These are phyloP conservation scores for Aphanomyces cochlioides DNA, from an alignment of 352 stramenopile species.

Conservation along the genomic window DNA sequence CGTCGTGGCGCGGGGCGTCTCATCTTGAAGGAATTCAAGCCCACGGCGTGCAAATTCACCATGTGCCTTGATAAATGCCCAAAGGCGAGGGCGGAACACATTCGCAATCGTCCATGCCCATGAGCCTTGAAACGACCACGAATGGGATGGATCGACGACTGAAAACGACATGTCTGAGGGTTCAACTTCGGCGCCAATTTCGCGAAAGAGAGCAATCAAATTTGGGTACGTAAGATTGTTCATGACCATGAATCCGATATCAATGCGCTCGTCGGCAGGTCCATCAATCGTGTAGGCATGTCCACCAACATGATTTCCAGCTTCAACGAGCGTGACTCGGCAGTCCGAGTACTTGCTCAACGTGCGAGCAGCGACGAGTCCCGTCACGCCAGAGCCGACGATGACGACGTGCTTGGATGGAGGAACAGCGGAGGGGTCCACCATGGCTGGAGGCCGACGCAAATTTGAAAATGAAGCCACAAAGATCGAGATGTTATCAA, in stretches of 20 bases:
- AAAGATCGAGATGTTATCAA: too few species aligned
- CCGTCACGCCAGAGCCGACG: constrained; percentile 36
- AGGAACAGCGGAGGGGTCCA: constrained; percentile 1
- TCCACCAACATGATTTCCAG: constrained; percentile 36
- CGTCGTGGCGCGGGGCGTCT: constrained; percentile 31
- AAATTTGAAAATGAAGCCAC: not conserved
- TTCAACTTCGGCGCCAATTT: constrained; percentile 55
- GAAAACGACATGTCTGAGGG: constrained; percentile 75
- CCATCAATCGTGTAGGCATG: constrained; percentile 50
- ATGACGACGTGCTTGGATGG: constrained; percentile 36
- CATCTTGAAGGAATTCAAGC: constrained; percentile 28
- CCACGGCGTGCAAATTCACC: constrained; percentile 31
- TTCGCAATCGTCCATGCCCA: constrained; percentile 35
- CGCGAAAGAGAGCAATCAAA: constrained; percentile 74
- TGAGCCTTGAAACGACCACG: constrained; percentile 35
- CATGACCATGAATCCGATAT: constrained; percentile 92
- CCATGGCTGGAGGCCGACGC: not conserved
- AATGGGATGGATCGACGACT: constrained; percentile 33
- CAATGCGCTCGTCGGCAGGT: constrained; percentile 44
- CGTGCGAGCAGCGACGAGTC: constrained; percentile 33
- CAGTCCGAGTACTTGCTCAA: constrained; percentile 35
- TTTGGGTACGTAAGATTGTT: constrained; percentile 89
- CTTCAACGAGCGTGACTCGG: constrained; percentile 51
- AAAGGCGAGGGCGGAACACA: constrained; percentile 36
- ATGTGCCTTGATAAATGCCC: constrained; percentile 33